Percentiles rank a stretch among this genome's conserved stretches.
These are phyloP conservation scores for Lipomyces orientalis DNA, from an alignment of 805 yeast species.

Conservation along the genomic window DNA sequence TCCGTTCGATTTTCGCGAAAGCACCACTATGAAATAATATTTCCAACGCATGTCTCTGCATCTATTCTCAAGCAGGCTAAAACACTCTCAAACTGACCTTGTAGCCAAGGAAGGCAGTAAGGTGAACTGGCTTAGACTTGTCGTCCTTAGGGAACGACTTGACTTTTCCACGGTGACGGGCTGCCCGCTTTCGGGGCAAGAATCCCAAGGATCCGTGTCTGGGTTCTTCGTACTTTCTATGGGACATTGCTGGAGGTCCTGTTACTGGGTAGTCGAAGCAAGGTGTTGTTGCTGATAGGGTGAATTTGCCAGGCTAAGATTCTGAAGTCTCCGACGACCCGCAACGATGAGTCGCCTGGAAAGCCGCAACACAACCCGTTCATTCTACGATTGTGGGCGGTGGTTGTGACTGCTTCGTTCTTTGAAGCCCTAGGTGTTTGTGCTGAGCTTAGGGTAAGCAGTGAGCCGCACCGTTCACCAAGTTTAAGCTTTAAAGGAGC, in stretches of 20 bases:
- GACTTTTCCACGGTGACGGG: slow-evolving; percentile 97
- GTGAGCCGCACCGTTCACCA: no score
- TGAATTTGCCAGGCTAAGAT: no score
- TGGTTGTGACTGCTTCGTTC: no score
- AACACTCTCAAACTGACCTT: slow-evolving; percentile 44
- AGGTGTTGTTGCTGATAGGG: not conserved
- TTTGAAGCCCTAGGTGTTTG: no score
- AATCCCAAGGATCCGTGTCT: slow-evolving; percentile 99
- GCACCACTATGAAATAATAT: not conserved
- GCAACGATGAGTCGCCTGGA: no score
- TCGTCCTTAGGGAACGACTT: slow-evolving; percentile 99
- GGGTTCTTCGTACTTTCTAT: slow-evolving; percentile 99
- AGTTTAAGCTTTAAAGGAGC: no score
- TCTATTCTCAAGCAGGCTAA: no score
- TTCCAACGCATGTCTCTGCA: not conserved
- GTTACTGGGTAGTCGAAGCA: not conserved
- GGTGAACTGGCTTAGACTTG: slow-evolving; percentile 95
- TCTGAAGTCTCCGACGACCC: no score
- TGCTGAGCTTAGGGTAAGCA: no score
- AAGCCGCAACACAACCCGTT: no score
- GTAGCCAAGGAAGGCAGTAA: slow-evolving; percentile 99
- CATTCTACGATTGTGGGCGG: no score
- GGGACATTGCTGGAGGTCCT: slow-evolving; percentile 72
- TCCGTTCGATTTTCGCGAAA: not conserved
- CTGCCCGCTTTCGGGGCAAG: slow-evolving; percentile 99